Evolutionary conservation across 2,329 filamentous ascomycete species (phyloP).

Genomic region (Ilyonectria robusta): DNA sequence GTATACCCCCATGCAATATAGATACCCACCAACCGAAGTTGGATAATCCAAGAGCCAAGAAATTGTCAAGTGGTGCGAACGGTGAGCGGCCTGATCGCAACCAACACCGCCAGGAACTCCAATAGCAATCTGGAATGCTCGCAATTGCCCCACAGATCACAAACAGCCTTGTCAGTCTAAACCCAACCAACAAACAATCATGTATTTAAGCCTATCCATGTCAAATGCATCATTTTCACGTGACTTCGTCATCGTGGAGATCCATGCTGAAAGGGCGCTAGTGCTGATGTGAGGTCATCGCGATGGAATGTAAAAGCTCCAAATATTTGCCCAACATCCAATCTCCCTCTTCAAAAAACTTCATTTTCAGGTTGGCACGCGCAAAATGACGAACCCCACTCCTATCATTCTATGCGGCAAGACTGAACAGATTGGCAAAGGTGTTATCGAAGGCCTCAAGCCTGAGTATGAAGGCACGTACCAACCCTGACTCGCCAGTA

Average conservation of each 20-base stretch:
- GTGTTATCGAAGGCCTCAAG: slow-evolving; percentile 43
- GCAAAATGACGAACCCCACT: slow-evolving; percentile 13
- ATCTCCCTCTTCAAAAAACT: not conserved
- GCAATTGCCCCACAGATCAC: too few species aligned
- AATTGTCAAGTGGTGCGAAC: too few species aligned
- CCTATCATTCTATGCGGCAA: slow-evolving; percentile 46
- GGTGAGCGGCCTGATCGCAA: too few species aligned
- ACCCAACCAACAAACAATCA: too few species aligned
- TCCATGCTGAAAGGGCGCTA: not conserved
- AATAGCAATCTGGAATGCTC: too few species aligned
- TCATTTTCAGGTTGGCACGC: too few species aligned
- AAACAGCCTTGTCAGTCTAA: too few species aligned
- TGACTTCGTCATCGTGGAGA: not conserved
- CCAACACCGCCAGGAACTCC: too few species aligned
- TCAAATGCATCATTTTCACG: not conserved
- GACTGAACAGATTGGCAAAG: slow-evolving; percentile 39
- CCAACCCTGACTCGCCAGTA: not conserved
- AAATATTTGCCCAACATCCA: not conserved
- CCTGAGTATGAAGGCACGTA: slow-evolving; percentile 46
- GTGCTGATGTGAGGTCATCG: not conserved
- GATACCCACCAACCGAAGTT: too few species aligned
- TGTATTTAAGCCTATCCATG: not conserved
- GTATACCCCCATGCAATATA: too few species aligned
- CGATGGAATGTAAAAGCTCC: not conserved
- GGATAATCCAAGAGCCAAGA: too few species aligned